Evolutionary conservation across 768 basidiomycete species (phyloP).

Genomic region (Porphyrellus cyaneotinctus): DNA sequence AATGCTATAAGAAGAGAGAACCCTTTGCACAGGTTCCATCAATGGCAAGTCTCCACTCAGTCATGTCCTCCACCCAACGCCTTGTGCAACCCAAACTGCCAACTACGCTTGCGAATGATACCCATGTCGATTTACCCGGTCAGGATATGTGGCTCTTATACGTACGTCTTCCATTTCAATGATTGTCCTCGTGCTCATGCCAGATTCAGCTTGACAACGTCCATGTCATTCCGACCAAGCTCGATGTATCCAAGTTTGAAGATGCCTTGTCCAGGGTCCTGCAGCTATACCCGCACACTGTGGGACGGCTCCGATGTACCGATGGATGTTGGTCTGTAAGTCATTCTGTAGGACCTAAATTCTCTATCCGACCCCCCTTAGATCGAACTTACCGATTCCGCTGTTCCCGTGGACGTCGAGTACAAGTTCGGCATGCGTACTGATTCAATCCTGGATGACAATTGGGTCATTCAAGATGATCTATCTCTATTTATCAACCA

Average conservation of each 20-base stretch:
- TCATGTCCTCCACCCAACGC: too few species aligned
- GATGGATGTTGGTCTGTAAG: slow-evolving; percentile 23
- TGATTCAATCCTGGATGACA: slow-evolving; percentile 13
- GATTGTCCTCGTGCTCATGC: background rate
- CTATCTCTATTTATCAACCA: slow-evolving; percentile 16
- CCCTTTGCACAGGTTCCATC: too few species aligned
- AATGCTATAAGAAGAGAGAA: too few species aligned
- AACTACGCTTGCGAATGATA: too few species aligned
- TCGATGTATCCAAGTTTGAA: slow-evolving; percentile 16
- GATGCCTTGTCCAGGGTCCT: slow-evolving; percentile 20
- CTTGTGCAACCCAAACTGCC: too few species aligned
- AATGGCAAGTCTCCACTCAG: too few species aligned
- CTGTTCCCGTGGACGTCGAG: slow-evolving; percentile 13
- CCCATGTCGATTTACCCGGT: too few species aligned
- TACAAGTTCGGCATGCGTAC: slow-evolving; percentile 5
- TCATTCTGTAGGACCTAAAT: background rate
- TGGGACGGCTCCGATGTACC: too few species aligned
- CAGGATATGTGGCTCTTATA: slow-evolving; percentile 20
- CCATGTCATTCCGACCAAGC: background rate
- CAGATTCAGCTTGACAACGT: background rate
- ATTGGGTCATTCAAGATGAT: slow-evolving; percentile 28
- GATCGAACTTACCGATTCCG: slow-evolving; percentile 23
- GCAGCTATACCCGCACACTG: too few species aligned
- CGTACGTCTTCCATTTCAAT: slow-evolving; percentile 8
- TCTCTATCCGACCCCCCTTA: slow-evolving; percentile 5